Percentiles rank a stretch among this genome's conserved stretches.
These are phyloP conservation scores for Asterella californica DNA, from an alignment of 225 moss, liverwort and hornwort species.

Conservation along the genomic window DNA sequence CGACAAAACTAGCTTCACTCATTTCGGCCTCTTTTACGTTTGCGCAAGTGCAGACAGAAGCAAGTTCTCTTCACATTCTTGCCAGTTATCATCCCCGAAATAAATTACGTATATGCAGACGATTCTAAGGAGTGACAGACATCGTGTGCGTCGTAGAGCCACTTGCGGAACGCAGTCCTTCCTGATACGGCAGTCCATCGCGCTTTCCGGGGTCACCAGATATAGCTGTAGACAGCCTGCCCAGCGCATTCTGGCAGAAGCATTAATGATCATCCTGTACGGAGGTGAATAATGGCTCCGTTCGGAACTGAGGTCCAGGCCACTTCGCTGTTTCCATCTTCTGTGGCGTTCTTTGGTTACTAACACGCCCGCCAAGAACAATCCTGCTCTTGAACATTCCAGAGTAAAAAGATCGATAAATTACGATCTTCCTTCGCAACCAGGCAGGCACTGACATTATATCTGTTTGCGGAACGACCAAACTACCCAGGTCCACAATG, in stretches of 20 bases:
- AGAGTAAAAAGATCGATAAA: background rate
- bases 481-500: background rate
- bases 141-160: too few species aligned
- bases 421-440: background rate
- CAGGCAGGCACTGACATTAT: background rate
- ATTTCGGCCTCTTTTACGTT: background rate
- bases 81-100: too few species aligned
- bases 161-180: background rate
- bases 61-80: too few species aligned
- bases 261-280: background rate
- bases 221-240: background rate
- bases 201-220: background rate
- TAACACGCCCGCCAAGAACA: background rate
- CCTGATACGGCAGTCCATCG: background rate
- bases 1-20: background rate
- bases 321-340: background rate
- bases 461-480: background rate
- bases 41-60: background rate
- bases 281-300: background rate
- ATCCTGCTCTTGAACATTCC: background rate
- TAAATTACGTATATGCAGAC: too few species aligned
- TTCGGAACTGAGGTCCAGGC: background rate
- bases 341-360: background rate
- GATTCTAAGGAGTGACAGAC: background rate
- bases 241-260: background rate